Evolutionary conservation across 148 eudicot genomes (phyloP), one percentile per base, ranked within the genome.

Genomic region (Fagopyrum esculentum): DNA sequence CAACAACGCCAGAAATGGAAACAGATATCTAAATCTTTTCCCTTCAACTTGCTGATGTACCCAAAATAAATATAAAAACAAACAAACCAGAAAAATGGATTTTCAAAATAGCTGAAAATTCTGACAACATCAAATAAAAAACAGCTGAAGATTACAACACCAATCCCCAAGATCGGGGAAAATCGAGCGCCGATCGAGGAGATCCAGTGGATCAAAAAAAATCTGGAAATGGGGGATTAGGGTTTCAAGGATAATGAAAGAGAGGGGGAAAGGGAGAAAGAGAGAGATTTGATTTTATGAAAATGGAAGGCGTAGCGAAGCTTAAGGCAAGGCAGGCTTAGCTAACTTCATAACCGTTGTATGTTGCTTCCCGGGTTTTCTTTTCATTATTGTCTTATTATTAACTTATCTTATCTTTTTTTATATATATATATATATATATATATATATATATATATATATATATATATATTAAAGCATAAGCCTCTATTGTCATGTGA

Each of bases 241-340:
- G 43, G 56, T 45, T 50, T 49, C 16, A 22, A 48, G 17, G 43
- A 11, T 44, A 49, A 48, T 8, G 17, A 49, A 11, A 72, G n/a
- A 72, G 17, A 30, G 57, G 59, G 57, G 51, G 46, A 45, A 9
- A 69, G 19, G 47, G 72, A 13, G 11, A 43, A 49, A 49, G 74
- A 49, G 74, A 72, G 74, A 52, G 44, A 52, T 46, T 35, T 49
- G 59, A 19, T 59, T 61, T 61, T 61, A 15, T 3, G 74, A 29
- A 30, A 30, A 49, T 49, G 74, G 35, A 72, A 50, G 59, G 59
- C 57, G 16, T 10, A 49, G 45, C 74, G 74, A 72, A 9, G 74
- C 57, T 72, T 48, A 12, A 46, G 74, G 74, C 74, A 35, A 57
- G 44, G 17, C 45, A 63, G 17, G 9, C 19, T 66, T 22, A 66